A percentile compares a stretch with the other conserved stretches of the same genome.
Evolutionary conservation across 1,139 yeast genomes (phyloP).

Genomic region (Diutina ranongensis): DNA sequence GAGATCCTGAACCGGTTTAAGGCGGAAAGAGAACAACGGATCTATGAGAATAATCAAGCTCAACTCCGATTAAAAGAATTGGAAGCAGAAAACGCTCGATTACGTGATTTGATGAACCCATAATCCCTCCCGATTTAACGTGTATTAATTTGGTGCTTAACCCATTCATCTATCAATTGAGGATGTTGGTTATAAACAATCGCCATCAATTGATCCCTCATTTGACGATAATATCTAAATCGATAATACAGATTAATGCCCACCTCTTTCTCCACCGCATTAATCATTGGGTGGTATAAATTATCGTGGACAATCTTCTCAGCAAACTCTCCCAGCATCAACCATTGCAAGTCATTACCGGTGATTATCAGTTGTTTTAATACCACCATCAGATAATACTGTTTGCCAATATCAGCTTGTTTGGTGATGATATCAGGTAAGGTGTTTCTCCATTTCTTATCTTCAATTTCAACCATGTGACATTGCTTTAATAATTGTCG

Average conservation of each 20-base stretch:
- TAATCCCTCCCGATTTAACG: no score
- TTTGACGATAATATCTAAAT: background rate
- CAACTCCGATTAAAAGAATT: slow-evolving; percentile 38
- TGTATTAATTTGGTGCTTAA: background rate
- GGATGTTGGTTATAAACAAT: background rate
- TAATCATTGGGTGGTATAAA: background rate
- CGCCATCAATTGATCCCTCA: background rate
- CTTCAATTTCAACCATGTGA: no score
- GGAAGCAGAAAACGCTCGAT: slow-evolving; percentile 39
- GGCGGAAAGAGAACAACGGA: slow-evolving; percentile 59
- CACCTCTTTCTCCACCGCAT: background rate
- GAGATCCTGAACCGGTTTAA: slow-evolving; percentile 58
- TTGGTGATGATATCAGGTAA: background rate
- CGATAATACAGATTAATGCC: background rate
- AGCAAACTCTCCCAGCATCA: slow-evolving; percentile 2
- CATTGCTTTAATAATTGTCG: no score
- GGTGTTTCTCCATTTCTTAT: background rate
- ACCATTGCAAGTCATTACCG: background rate
- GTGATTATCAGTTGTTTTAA: background rate
- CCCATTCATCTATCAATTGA: background rate
- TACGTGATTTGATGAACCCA: slow-evolving; percentile 1
- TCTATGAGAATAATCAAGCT: slow-evolving; percentile 47
- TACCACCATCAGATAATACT: background rate
- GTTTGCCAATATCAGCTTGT: background rate
- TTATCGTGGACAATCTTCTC: background rate